phyloP scores from a whole-genome alignment of 345 rosid genomes.

The Gossypium turneri region DNA sequence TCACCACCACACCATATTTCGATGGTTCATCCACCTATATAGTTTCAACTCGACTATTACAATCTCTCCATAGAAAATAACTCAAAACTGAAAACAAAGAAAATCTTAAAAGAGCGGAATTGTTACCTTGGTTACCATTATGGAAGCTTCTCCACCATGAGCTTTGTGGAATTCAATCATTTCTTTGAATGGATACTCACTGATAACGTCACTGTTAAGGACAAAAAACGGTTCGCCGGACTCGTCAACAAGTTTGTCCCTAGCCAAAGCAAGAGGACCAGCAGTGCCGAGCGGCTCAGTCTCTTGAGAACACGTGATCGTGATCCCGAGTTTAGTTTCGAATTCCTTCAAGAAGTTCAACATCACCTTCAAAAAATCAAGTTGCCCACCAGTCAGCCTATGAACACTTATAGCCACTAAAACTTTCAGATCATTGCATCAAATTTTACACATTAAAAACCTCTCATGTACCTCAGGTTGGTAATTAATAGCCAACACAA shows the following conservation, averaged over 20 bases:
- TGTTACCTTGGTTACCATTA: slow-evolving; percentile 95
- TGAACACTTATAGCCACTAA: neutral
- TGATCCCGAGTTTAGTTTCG: slow-evolving; percentile 84
- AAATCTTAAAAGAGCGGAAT: neutral
- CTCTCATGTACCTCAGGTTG: slow-evolving; percentile 74
- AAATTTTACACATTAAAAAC: neutral
- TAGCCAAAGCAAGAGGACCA: slow-evolving; percentile 97
- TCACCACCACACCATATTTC: slow-evolving; percentile 95
- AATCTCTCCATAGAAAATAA: neutral
- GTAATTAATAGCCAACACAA: slow-evolving; percentile 93
- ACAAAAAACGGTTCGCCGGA: slow-evolving; percentile 94
- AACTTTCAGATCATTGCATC: neutral
- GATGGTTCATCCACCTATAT: slow-evolving; percentile 95
- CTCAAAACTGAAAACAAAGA: neutral
- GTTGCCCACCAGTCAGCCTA: neutral
- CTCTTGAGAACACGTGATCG: slow-evolving; percentile 95
- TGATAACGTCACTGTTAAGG: slow-evolving; percentile 98
- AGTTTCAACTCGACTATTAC: neutral
- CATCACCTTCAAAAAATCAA: slow-evolving; percentile 60
- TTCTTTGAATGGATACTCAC: slow-evolving; percentile 83
- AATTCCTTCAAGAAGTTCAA: slow-evolving; percentile 84
- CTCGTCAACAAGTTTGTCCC: slow-evolving; percentile 76
- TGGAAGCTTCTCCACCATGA: slow-evolving; percentile 98
- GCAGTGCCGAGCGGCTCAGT: slow-evolving; percentile 99
- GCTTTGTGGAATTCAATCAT: slow-evolving; percentile 82